phyloP scores from a whole-genome alignment of 768 basidiomycete genomes.

The Rhizopogon sp. region DNA sequence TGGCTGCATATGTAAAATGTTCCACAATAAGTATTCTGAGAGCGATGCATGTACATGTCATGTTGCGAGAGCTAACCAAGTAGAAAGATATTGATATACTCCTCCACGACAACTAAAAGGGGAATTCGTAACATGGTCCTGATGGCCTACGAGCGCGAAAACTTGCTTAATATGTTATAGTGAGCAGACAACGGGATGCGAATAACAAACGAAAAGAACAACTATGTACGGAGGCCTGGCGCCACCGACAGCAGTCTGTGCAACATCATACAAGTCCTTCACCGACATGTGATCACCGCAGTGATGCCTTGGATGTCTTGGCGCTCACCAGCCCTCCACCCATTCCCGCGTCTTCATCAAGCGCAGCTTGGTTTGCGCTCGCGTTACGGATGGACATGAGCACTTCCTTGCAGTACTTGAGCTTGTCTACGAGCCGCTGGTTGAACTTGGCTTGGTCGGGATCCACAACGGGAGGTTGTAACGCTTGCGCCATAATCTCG shows the following conservation, averaged over 20 bases:
- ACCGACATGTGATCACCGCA: not conserved
- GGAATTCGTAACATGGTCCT: not conserved
- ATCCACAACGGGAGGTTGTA: slow-evolving; percentile 37
- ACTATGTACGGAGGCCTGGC: not conserved
- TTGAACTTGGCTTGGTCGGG: slow-evolving; percentile 56
- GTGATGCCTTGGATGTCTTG: slow-evolving; percentile 17
- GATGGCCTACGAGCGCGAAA: not conserved
- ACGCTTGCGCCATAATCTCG: slow-evolving; percentile 58
- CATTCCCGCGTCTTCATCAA: slow-evolving; percentile 8
- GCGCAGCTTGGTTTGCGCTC: slow-evolving; percentile 33
- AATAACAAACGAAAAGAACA: not conserved
- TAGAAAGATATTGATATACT: too few species aligned
- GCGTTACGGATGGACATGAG: slow-evolving; percentile 64
- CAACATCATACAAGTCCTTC: not conserved
- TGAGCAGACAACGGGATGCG: not conserved
- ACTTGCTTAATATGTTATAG: not conserved
- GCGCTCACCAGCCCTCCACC: slow-evolving; percentile 4
- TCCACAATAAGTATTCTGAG: not conserved
- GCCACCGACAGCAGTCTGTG: not conserved
- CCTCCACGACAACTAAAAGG: too few species aligned
- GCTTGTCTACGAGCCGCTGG: slow-evolving; percentile 66
- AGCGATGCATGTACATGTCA: not conserved
- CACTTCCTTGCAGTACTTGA: slow-evolving; percentile 85
- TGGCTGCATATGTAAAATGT: too few species aligned
- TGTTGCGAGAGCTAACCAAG: not conserved